Percentiles rank a stretch among this genome's conserved stretches.
Conservation (phyloP, 129 eudicot species). For the Saussurea involucrata region DNA sequence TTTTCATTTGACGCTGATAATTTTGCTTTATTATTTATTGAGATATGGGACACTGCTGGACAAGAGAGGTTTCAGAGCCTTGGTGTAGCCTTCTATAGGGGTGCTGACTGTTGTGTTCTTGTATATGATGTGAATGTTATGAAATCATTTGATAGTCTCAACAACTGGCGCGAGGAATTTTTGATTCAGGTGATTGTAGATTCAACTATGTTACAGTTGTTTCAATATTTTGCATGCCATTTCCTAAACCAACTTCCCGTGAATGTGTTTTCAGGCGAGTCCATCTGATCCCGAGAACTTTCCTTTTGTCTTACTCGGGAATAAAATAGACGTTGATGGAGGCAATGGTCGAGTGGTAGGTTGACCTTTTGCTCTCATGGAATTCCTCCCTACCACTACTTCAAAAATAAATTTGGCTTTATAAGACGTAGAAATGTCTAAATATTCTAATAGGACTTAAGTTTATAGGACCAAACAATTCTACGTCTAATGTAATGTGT, state of each 20-base stretch:
- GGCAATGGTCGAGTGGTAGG: conserved; percentile 86
- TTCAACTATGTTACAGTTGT: conserved; percentile 1
- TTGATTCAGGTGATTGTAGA: conserved; percentile 49
- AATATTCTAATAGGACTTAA: not conserved
- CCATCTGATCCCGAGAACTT: conserved; percentile 78
- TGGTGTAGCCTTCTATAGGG: conserved; percentile 69
- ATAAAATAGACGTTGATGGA: conserved; percentile 72
- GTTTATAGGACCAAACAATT: not conserved
- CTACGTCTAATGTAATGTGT: not conserved
- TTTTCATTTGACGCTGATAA: not conserved
- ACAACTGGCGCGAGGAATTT: conserved; percentile 74
- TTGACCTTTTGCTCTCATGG: not conserved
- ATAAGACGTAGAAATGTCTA: not conserved
- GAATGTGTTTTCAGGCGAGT: conserved; percentile 44
- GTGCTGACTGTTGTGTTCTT: conserved; percentile 73
- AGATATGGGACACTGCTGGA: conserved; percentile 85
- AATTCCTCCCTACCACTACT: not conserved
- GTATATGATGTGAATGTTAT: conserved; percentile 68
- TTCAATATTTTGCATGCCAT: not conserved
- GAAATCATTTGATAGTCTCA: conserved; percentile 70
- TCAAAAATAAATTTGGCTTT: not conserved
- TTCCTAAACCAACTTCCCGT: not conserved
- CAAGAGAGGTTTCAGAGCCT: conserved; percentile 80
- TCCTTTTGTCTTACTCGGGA: conserved; percentile 70
- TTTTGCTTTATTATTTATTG: not conserved